phyloP scores from a whole-genome alignment of 768 basidiomycete species.

The Lyophyllum decastes region DNA sequence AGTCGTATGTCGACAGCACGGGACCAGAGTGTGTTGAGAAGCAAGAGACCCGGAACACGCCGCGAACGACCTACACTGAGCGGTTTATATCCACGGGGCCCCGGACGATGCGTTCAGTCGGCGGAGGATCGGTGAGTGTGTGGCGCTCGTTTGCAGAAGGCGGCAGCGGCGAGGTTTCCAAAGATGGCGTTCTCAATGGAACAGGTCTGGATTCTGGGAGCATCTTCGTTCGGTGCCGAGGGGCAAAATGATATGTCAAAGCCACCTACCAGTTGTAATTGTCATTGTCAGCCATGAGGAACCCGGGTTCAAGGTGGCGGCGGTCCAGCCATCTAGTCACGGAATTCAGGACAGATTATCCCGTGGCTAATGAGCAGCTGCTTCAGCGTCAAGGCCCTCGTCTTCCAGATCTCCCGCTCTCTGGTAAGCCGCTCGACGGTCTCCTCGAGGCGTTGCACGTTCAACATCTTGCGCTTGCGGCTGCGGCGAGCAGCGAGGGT shows the following conservation, averaged over 20 bases:
- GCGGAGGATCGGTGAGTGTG: background rate
- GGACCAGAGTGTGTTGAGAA: constrained; percentile 3
- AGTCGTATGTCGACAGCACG: background rate
- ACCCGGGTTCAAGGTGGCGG: background rate
- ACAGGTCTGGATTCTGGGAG: constrained; percentile 2
- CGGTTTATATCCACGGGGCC: background rate
- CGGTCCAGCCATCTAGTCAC: constrained; percentile 25
- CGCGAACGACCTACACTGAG: background rate
- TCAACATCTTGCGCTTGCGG: constrained; percentile 71
- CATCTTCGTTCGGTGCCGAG: constrained; percentile 5
- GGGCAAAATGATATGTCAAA: background rate
- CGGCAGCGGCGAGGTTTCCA: constrained; percentile 10
- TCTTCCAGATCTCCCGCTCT: constrained; percentile 67
- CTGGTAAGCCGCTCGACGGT: constrained; percentile 48
- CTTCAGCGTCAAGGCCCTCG: constrained; percentile 49
- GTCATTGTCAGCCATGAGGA: background rate
- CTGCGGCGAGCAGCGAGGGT: constrained; percentile 84
- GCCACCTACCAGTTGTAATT: constrained; percentile 9
- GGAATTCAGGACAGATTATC: constrained; percentile 55
- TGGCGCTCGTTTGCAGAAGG: constrained; percentile 11
- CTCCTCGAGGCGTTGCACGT: constrained; percentile 67
- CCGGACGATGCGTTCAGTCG: background rate
- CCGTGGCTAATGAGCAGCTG: constrained; percentile 59
- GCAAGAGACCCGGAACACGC: background rate
- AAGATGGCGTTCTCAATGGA: constrained; percentile 8